Evolutionary conservation across 2,329 filamentous ascomycete species (phyloP), one percentile per base, ranked within the genome.

Genomic region (Pseudocercospora pini-densiflorae): DNA sequence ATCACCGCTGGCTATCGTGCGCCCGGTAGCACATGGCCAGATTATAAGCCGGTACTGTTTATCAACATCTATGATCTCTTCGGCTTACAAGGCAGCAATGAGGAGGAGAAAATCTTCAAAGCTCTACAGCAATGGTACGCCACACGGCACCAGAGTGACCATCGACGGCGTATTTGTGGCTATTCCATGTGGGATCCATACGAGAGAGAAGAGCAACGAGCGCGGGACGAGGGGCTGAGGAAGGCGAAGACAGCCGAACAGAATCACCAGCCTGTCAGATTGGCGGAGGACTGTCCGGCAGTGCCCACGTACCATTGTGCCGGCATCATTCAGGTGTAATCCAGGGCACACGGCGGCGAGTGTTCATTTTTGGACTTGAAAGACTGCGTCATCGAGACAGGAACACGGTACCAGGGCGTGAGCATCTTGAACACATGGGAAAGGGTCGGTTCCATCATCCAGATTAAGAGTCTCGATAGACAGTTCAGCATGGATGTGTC

Each of bases 61-160:
- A 16, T 51, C 47, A 51, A 51, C 47, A 51, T 51, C 47, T 51
- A 51, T 24, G 47, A 51, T 51, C 47, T 51, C 19, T 51, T 51
- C 45, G 47, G 47, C 7, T 9, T 23, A 0, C 19, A 3, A 24
- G 47, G 47, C 19, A 8, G 19, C 19, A 5, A 7, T 12, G 19
- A 51, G 47, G 47, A 51, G 9, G 47, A 51, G 19, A 51, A 24
- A 2, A 57, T 57, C 2, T 36, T 57, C 53, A 29, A 19, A 16
- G 27, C 27, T 36, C 54, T 36, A 31, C 54, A 24, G 47, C 1
- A 23, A 14, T 51, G 47, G 47, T 51, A 51, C 7, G 47, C 47
- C 23, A 23, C 10, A 14, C 14, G 33, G n/a, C 7, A 33, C 5
- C 21, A 40, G 40, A 6, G 14, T 6, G 40, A 14, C 16, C 1